Percentiles rank a stretch among this genome's conserved stretches.
Conservation (phyloP, 2,329 filamentous ascomycete genomes). For the Colletotrichum sojae region DNA sequence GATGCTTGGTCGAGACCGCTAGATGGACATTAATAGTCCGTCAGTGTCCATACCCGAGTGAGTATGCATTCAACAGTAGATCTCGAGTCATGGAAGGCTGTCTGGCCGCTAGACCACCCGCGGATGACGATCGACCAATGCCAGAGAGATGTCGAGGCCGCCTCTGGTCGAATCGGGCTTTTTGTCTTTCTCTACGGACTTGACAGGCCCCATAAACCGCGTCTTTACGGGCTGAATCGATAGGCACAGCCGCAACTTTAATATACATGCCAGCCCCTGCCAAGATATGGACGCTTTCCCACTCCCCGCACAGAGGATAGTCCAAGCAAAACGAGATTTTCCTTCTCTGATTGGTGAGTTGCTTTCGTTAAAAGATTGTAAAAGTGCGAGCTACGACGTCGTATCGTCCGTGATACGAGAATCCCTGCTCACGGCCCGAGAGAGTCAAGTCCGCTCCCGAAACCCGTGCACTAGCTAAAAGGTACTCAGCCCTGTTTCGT, state of each 20-base stretch:
- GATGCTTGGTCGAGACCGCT: not conserved
- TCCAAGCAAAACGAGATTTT: too few relatives aligned
- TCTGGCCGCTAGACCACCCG: too few relatives aligned
- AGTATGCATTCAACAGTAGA: not conserved
- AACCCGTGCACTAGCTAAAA: not conserved
- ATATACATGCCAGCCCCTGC: not conserved
- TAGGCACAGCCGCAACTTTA: not conserved
- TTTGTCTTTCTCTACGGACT: not conserved
- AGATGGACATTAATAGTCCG: not conserved
- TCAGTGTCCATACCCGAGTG: too few relatives aligned
- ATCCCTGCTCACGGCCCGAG: not conserved
- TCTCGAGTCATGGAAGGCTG: not conserved
- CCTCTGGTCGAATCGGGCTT: not conserved
- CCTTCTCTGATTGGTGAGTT: too few relatives aligned
- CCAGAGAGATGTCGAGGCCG: too few relatives aligned
- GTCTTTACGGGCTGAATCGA: constrained; percentile 59
- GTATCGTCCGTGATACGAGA: not conserved
- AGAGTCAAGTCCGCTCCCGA: not conserved
- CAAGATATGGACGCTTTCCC: not conserved
- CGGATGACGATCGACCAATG: too few relatives aligned
- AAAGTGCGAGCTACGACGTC: not conserved
- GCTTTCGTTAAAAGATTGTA: too few relatives aligned
- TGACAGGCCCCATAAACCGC: constrained; percentile 48
- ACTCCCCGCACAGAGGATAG: not conserved
- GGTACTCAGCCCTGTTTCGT: too few relatives aligned